Base-by-base conservation (phyloP, 108 stramenopile species). In the Pseudonitzschia pungens region DNA sequence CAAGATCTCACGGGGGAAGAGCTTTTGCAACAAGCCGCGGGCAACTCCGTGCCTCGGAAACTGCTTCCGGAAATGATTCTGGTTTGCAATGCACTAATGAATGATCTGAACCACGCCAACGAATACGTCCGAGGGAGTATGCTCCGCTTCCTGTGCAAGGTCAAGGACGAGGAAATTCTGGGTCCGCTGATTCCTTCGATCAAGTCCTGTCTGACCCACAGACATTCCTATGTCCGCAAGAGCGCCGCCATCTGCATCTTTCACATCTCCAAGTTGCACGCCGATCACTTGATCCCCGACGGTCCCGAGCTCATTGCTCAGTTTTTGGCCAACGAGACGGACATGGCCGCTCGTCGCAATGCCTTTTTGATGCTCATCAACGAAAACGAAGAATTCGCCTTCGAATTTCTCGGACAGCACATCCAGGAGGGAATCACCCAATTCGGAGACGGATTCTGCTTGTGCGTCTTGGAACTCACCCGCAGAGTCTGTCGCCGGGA, bases 291-390 rank as follows among this genome's bases (percentile, higher is more conserved):
- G 40, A 79, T 99, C 40, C 99, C 99, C 4, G 98, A 99, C 78
- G 99, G 94, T 27, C 91, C 98, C 4, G 99, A 99, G 65, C 85
- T 98, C 44, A 95, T 99, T 62, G 92, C 83, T 0, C 77, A 81
- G 45, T 96, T 98, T 63, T 87, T 99, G 32, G 71, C 77, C 29
- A 68, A 72, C 15, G 99, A 99, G 72, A 92, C 93, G 22, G 99
- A 99, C 83, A 73, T 92, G 32, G 87, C 90, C 24, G 89, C 97
- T 27, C 84, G 98, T 42, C 94, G 98, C 57, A 99, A 98, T 81
- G 99, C 99, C 54, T 99, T 99, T 81, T 83, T 99, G 64, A 98
- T 99, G 95, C 87, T 99, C 18, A 97, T 95, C 88, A 93, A 99
- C 68, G 95, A 98, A 69, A 84, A 94, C 8, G 98, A 99, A 71